These are phyloP conservation scores for Rhododendron ferrugineum DNA, from an alignment of 148 eudicot genomes.

Conservation along the genomic window DNA sequence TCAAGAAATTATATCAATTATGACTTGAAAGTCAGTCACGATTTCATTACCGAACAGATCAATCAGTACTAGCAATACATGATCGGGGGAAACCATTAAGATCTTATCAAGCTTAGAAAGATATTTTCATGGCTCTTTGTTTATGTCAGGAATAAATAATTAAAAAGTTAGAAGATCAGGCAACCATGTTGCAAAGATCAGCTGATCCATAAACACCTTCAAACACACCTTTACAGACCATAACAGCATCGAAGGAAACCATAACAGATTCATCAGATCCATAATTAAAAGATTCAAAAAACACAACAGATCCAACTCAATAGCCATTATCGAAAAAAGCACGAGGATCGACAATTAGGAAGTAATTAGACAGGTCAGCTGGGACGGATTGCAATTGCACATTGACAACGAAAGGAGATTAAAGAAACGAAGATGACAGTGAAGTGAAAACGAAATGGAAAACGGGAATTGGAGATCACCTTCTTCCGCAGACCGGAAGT, in stretches of 20 bases:
- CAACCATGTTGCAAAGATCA: background rate
- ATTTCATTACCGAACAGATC: background rate
- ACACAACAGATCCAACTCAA: background rate
- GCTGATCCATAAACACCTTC: background rate
- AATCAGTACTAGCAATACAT: background rate
- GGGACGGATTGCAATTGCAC: background rate
- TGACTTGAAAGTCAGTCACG: background rate
- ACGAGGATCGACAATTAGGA: background rate
- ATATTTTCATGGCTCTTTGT: background rate
- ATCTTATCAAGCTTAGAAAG: background rate
- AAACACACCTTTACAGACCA: background rate
- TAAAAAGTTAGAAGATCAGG: background rate
- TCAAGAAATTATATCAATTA: background rate
- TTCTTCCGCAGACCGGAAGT: conserved; percentile 86
- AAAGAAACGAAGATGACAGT: background rate
- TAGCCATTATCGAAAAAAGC: background rate
- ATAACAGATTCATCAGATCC: background rate
- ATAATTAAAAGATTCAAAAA: background rate
- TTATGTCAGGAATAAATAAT: background rate
- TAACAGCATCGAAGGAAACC: background rate
- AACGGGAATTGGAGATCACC: conserved; percentile 19
- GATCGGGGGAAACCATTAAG: background rate
- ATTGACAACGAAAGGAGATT: background rate
- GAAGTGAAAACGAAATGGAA: background rate
- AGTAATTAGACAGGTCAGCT: background rate